phyloP scores from a whole-genome alignment of 129 eudicot genomes.

The Helianthus annuus region HanXRQr2.0-SUNRISE NC_035444.2:3196013-3196512 shows the following conservation, averaged over 20 bases:
- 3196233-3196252: slow-evolving; percentile 26
- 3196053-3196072: slow-evolving; percentile 44
- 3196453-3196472: slow-evolving; percentile 32
- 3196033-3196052: slow-evolving; percentile 44
- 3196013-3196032: slow-evolving; percentile 27
- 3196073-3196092: slow-evolving; percentile 39
- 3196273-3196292: slow-evolving; percentile 28
- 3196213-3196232: slow-evolving; percentile 43
- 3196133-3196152: slow-evolving; percentile 63
- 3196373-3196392: slow-evolving; percentile 23
- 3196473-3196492: no score
- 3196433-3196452: slow-evolving; percentile 11
- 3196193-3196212: slow-evolving; percentile 32
- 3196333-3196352: slow-evolving; percentile 28
- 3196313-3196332: no score
- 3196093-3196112: slow-evolving; percentile 56
- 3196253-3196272: slow-evolving; percentile 36
- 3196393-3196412: slow-evolving; percentile 47
- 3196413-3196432: slow-evolving; percentile 39
- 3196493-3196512: not conserved
- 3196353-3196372: slow-evolving; percentile 14
- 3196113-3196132: slow-evolving; percentile 42
- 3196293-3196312: slow-evolving; percentile 13
- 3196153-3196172: slow-evolving; percentile 38
- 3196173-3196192: slow-evolving; percentile 59